Evolutionary conservation across 768 basidiomycete species (phyloP).

Genomic region (Trametes maxima): DNA sequence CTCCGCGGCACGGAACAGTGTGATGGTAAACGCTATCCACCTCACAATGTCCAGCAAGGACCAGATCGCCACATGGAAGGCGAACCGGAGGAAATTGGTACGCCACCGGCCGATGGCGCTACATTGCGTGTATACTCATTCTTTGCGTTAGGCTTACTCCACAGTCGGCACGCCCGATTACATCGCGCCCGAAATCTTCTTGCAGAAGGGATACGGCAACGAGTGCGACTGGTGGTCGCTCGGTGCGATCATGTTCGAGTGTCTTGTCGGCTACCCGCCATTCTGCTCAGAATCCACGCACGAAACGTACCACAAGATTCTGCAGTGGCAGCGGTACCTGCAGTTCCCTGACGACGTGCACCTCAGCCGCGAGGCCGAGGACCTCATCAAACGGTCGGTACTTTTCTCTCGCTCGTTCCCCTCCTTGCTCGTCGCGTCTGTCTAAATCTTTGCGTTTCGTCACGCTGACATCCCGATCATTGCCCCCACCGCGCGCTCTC

Average conservation of each 20-base stretch:
- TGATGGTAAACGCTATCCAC: conserved; percentile 97
- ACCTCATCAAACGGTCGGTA: conserved; percentile 77
- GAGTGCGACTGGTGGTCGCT: conserved; percentile 99
- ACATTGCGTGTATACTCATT: neutral
- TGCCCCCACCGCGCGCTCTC: neutral
- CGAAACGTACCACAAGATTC: conserved; percentile 97
- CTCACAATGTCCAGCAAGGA: conserved; percentile 93
- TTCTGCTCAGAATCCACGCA: conserved; percentile 97
- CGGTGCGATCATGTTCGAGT: conserved; percentile 98
- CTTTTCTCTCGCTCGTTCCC: neutral
- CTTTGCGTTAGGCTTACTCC: conserved; percentile 76
- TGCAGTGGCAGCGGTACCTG: conserved; percentile 89
- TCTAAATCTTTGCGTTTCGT: neutral
- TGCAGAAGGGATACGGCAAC: conserved; percentile 95
- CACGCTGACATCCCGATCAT: neutral
- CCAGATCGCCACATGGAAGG: conserved; percentile 98
- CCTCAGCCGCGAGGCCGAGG: conserved; percentile 88
- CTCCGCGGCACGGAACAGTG: conserved; percentile 77
- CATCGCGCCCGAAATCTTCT: conserved; percentile 96
- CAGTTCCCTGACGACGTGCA: conserved; percentile 94
- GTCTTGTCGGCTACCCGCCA: conserved; percentile 94
- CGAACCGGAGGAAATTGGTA: conserved; percentile 93
- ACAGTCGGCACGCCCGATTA: conserved; percentile 97
- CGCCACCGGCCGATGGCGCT: conserved; percentile 23
- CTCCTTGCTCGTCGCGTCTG: neutral